A percentile compares a stretch with the other conserved stretches of the same genome.
phyloP scores from a whole-genome alignment of 1,284 basidiomycete genomes.

The Entoloma clypeatum region DNA sequence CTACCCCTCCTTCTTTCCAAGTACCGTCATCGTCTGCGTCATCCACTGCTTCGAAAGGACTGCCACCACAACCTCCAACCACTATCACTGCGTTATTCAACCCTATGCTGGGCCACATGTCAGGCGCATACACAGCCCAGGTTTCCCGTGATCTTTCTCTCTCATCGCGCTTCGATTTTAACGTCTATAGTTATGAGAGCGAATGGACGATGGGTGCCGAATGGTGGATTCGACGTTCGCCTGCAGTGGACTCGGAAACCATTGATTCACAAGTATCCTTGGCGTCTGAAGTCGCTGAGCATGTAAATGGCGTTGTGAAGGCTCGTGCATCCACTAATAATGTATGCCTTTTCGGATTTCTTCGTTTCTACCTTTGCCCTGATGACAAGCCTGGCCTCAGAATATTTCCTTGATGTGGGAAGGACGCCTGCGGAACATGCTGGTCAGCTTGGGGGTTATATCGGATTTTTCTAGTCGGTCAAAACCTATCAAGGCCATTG shows the following conservation, averaged over 20 bases:
- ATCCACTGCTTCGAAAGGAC: conserved; percentile 29
- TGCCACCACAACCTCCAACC: conserved; percentile 76
- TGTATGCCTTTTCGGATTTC: conserved; percentile 41
- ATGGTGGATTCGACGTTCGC: conserved; percentile 77
- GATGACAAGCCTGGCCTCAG: conserved; percentile 34
- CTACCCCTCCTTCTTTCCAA: conserved; percentile 62
- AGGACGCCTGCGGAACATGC: conserved; percentile 84
- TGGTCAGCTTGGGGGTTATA: conserved; percentile 85
- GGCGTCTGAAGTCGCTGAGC: conserved; percentile 29
- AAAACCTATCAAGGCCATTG: conserved; percentile 84
- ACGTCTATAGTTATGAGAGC: conserved; percentile 94
- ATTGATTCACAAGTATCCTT: conserved; percentile 16
- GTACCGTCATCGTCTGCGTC: conserved; percentile 38
- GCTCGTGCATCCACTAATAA: conserved; percentile 85
- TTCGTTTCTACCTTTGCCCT: conserved; percentile 11
- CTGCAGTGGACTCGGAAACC: conserved; percentile 21
- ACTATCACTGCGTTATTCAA: conserved; percentile 94
- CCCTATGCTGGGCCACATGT: conserved; percentile 94
- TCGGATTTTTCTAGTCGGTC: conserved; percentile 83
- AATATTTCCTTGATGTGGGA: conserved; percentile 93
- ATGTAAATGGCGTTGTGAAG: conserved; percentile 83
- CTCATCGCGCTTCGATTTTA: conserved; percentile 93
- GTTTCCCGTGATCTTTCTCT: conserved; percentile 85
- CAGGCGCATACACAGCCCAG: conserved; percentile 86
- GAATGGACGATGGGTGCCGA: conserved; percentile 95